Evolutionary conservation across 106 monocot genomes (phyloP).

Genomic region (Dendrobium nobile): DNA sequence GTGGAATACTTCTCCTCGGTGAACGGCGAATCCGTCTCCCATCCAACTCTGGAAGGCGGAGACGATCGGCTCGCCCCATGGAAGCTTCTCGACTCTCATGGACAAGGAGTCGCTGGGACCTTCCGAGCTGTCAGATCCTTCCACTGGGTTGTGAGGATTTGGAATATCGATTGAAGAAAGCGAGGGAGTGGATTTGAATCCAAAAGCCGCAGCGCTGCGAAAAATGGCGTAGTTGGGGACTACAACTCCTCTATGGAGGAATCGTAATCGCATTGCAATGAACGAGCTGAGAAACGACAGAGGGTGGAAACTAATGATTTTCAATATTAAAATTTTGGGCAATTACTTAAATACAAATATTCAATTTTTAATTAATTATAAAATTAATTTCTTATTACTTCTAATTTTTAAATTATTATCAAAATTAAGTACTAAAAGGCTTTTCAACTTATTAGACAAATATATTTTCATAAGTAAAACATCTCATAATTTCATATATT

Average conservation of each 20-base stretch:
- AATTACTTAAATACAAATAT: too few species aligned
- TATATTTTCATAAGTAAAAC: too few species aligned
- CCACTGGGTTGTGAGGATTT: not conserved
- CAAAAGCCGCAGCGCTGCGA: too few species aligned
- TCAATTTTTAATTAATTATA: too few species aligned
- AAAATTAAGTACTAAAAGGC: too few species aligned
- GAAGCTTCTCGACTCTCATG: constrained; percentile 58
- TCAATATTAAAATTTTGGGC: too few species aligned
- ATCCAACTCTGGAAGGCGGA: constrained; percentile 86
- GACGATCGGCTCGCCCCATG: constrained; percentile 31
- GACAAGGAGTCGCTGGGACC: constrained; percentile 33
- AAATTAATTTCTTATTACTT: too few species aligned
- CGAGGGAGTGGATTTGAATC: not conserved
- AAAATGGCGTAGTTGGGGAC: not conserved
- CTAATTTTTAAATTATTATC: too few species aligned
- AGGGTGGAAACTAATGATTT: too few species aligned
- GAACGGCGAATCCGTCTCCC: constrained; percentile 62
- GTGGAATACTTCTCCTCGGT: constrained; percentile 74
- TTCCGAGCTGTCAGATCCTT: not conserved
- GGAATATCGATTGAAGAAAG: not conserved
- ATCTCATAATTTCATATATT: too few species aligned
- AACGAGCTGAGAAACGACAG: not conserved
- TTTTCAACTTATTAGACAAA: too few species aligned
- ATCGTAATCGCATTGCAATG: not conserved
- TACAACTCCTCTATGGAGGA: not conserved